A percentile compares a stretch with the other conserved stretches of the same genome.
Evolutionary conservation across 805 yeast genomes (phyloP).

Genomic region (Candida tibetensis): DNA sequence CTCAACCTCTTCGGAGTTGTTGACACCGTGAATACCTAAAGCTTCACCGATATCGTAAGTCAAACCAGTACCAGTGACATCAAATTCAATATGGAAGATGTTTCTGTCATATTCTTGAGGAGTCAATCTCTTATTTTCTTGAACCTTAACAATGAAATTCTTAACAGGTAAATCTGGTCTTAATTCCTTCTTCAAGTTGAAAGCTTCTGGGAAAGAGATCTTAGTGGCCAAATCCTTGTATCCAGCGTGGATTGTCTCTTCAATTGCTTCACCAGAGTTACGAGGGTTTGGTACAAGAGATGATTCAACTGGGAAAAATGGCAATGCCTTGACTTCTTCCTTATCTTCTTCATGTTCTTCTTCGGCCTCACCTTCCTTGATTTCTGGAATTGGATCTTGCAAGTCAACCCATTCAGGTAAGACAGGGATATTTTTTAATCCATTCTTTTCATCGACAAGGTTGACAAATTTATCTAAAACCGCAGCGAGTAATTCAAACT

Average conservation of each 20-base stretch:
- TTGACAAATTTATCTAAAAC: conserved; percentile 65
- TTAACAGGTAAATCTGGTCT: conserved; percentile 89
- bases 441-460: conserved; percentile 48
- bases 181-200: conserved; percentile 49
- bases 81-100: conserved; percentile 95
- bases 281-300: conserved; percentile 66
- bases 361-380: conserved; percentile 19
- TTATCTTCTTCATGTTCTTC: conserved; percentile 22
- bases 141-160: conserved; percentile 84
- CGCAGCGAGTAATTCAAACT: conserved; percentile 74
- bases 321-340: conserved; percentile 31
- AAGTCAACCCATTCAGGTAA: conserved; percentile 32
- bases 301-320: conserved; percentile 58
- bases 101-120: conserved; percentile 88
- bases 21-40: conserved; percentile 90
- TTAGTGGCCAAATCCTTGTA: conserved; percentile 59
- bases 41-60: conserved; percentile 96
- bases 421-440: conserved; percentile 35
- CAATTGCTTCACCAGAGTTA: conserved; percentile 31
- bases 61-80: conserved; percentile 84
- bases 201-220: conserved; percentile 81
- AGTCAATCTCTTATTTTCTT: conserved; percentile 88
- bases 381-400: conserved; percentile 35
- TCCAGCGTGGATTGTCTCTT: conserved; percentile 35
- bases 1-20: conserved; percentile 60